Conservation (phyloP, 1,284 basidiomycete genomes). For the Apiotrichum sp. region DNA sequence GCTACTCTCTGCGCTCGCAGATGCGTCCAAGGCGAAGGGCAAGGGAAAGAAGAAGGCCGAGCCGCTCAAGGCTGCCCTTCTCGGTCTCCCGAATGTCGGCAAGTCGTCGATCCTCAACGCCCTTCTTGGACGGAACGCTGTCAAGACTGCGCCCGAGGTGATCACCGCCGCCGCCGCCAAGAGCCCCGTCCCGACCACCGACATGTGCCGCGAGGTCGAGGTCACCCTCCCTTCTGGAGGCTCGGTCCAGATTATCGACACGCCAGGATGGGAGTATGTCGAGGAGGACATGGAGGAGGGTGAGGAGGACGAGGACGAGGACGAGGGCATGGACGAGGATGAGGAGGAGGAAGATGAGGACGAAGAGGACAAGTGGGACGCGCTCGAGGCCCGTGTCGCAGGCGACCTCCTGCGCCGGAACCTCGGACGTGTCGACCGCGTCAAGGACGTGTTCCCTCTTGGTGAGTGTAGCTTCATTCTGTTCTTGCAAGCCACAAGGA, state of each 20-base stretch:
- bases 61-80: constrained; percentile 18
- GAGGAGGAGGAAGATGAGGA: constrained; percentile 48
- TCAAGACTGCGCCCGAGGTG: constrained; percentile 55
- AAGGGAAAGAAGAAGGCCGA: constrained; percentile 40
- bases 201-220: constrained; percentile 60
- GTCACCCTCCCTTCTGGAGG: constrained; percentile 39
- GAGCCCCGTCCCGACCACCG: constrained; percentile 61
- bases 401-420: constrained; percentile 71
- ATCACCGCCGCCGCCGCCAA: constrained; percentile 52
- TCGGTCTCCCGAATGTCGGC: constrained; percentile 65
- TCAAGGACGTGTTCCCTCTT: constrained; percentile 75
- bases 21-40: constrained; percentile 28
- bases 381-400: constrained; percentile 52
- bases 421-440: constrained; percentile 76
- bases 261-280: constrained; percentile 68
- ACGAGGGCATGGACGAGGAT: constrained; percentile 24
- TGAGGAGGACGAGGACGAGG: constrained; percentile 42
- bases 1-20: constrained; percentile 19
- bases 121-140: constrained; percentile 52
- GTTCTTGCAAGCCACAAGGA: not conserved
- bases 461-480: constrained; percentile 49
- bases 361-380: constrained; percentile 50
- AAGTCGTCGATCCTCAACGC: constrained; percentile 80
- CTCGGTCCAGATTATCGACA: constrained; percentile 66
- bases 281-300: constrained; percentile 38